Percentiles rank a stretch among this genome's conserved stretches.
These are phyloP conservation scores for Termitomyces sp. DNA, from an alignment of 768 basidiomycete species.

Conservation along the genomic window DNA sequence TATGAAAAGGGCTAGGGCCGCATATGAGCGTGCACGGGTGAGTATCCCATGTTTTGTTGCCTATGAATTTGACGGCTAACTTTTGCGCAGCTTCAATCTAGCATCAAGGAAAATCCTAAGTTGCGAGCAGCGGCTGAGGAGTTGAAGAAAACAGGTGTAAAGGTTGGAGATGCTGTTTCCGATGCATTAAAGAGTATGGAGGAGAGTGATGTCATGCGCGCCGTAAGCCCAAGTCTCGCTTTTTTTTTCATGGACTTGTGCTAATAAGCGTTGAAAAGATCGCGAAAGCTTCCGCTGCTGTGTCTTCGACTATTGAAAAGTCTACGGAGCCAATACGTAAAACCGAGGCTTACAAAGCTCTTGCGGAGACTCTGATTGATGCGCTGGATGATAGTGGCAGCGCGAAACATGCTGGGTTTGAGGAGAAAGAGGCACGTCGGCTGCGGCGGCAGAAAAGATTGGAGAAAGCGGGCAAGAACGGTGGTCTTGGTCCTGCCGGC, in stretches of 20 bases:
- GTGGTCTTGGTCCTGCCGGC: constrained; percentile 43
- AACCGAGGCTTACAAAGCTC: constrained; percentile 88
- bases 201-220: constrained; percentile 88
- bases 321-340: constrained; percentile 97
- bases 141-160: constrained; percentile 81
- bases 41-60: constrained; percentile 20
- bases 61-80: background rate
- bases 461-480: constrained; percentile 74
- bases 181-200: constrained; percentile 92
- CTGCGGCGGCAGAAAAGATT: constrained; percentile 74
- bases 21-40: constrained; percentile 93
- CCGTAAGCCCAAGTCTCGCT: constrained; percentile 39
- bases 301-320: constrained; percentile 79
- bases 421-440: constrained; percentile 89
- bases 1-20: constrained; percentile 85
- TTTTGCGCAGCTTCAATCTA: constrained; percentile 67
- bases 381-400: constrained; percentile 92
- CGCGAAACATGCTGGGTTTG: constrained; percentile 92
- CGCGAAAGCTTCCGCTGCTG: constrained; percentile 76
- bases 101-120: constrained; percentile 93
- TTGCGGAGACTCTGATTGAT: constrained; percentile 86
- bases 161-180: constrained; percentile 89
- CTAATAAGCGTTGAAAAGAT: constrained; percentile 42
- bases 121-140: constrained; percentile 92
- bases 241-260: background rate